Evolutionary conservation across 2,329 filamentous ascomycete species (phyloP), one percentile per base, ranked within the genome.

Genomic region (Bipolaris bicolor): DNA sequence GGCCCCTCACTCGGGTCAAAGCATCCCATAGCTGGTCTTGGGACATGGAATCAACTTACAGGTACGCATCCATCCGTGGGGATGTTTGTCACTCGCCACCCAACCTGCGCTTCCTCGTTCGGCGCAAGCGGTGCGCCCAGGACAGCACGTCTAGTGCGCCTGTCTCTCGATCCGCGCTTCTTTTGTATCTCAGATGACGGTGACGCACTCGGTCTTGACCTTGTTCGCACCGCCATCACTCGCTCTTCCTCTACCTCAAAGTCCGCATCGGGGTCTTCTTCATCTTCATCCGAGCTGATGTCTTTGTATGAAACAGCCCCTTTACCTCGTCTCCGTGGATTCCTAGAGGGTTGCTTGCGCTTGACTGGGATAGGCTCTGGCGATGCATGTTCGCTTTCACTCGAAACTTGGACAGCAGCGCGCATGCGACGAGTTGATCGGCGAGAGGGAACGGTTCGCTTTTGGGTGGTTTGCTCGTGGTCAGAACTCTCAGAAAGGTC

Each of bases 231-330:
- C 11, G 54, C 43, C 31, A 58, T 52, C 13, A 41, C 53, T 22
- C 58, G 61, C 39, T 73, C 61, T 16, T 59, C 54, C 7, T 55
- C 58, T 7, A 60, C 31, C 54, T 72, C 66, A 31, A 69, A 72
- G 51, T 74, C 69, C 7, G 58, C 67, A 61, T 72, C 70, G 0
- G 55, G 60, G 11, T 68, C 67, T 24, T 68, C 49, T 4, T 58
- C 56, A 1, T 68, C 57, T 15, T 51, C 56, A 43, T 72, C 70
- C 29, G 73, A 68, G 52, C 68, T 74, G 26, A 65, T 54, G 20
- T 77, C 75, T 31, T 70, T 70, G 60, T 76, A 76, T 13, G 73
- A 72, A 7, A 74, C 50, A 15, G 52, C 65, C 34, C 50, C 64
- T 34, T 52, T 61, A 16, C 60, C 53, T 18, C 63, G 62, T 10